Conservation (phyloP, 75 land plant species). For the Sequoia sempervirens region DNA sequence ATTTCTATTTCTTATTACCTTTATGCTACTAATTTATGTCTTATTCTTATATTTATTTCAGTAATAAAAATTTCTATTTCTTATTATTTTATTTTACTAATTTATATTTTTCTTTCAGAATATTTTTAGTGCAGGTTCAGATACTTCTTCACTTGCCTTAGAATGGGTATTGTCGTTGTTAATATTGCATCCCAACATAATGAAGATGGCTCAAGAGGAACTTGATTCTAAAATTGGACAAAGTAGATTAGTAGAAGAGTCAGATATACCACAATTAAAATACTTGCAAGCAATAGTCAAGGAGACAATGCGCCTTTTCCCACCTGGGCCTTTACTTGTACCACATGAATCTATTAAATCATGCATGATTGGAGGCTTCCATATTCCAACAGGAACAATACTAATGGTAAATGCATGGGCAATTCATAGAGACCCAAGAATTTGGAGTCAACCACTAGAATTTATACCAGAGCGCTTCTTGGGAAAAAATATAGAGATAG, state of each 20-base stretch:
- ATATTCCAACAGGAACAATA: conserved; percentile 41
- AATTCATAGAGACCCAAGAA: conserved; percentile 50
- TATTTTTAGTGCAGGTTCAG: conserved; percentile 52
- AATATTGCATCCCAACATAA: conserved; percentile 40
- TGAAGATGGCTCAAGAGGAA: conserved; percentile 33
- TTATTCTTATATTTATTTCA: too few species aligned
- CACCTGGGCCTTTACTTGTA: conserved; percentile 57
- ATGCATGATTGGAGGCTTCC: conserved; percentile 48
- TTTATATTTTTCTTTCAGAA: conserved; percentile 16
- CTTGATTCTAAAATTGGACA: neutral
- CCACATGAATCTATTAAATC: conserved; percentile 41
- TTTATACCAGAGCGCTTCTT: conserved; percentile 57
- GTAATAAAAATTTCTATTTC: too few species aligned
- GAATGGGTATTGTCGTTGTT: conserved; percentile 70
- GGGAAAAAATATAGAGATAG: conserved; percentile 16
- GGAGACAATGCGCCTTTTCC: conserved; percentile 68
- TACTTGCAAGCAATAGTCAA: conserved; percentile 59
- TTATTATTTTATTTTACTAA: neutral
- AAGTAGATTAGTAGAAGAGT: neutral
- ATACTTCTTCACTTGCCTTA: conserved; percentile 52
- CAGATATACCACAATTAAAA: conserved; percentile 20
- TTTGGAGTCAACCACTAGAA: conserved; percentile 51
- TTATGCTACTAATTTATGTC: too few species aligned
- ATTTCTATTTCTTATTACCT: too few species aligned
- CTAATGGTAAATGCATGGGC: conserved; percentile 61